Evolutionary conservation across 441 rosid species (phyloP).

Genomic region (Gossypium schwendimanii): DNA sequence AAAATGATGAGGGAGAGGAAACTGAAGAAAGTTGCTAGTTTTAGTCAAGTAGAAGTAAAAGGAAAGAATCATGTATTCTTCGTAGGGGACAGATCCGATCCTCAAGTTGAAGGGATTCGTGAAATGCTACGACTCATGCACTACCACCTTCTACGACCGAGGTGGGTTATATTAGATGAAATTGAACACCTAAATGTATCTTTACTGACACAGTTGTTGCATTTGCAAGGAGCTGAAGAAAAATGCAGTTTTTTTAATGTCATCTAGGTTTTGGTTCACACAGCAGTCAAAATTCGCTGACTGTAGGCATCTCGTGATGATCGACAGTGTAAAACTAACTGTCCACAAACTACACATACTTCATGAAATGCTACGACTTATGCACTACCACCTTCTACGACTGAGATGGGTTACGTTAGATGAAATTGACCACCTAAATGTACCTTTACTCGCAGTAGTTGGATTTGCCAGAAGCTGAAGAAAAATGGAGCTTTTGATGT

Average conservation of each 20-base stretch:
- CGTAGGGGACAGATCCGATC: slow-evolving; percentile 29
- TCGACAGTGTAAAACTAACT: no score
- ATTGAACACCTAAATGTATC: no score
- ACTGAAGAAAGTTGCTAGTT: slow-evolving; percentile 32
- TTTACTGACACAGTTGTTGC: neutral
- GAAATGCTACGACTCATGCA: slow-evolving; percentile 17
- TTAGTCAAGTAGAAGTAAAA: slow-evolving; percentile 32
- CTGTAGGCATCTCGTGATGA: no score
- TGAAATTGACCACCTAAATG: no score
- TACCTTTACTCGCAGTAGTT: neutral
- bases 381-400: slow-evolving; percentile 21
- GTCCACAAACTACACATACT: no score
- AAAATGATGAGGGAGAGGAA: slow-evolving; percentile 33
- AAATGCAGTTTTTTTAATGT: neutral
- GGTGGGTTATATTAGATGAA: neutral
- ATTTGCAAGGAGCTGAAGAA: neutral
- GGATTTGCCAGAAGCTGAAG: neutral
- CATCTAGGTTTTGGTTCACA: neutral
- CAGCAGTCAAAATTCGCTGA: neutral
- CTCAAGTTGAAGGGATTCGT: slow-evolving; percentile 26
- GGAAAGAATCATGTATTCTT: slow-evolving; percentile 29
- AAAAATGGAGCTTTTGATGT: neutral
- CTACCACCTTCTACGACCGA: slow-evolving; percentile 22
- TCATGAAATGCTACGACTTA: slow-evolving; percentile 21
- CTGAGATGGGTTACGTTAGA: neutral